These are phyloP conservation scores for Grigorovia yakushimaensis DNA, from an alignment of 805 yeast species.

Conservation along the genomic window DNA sequence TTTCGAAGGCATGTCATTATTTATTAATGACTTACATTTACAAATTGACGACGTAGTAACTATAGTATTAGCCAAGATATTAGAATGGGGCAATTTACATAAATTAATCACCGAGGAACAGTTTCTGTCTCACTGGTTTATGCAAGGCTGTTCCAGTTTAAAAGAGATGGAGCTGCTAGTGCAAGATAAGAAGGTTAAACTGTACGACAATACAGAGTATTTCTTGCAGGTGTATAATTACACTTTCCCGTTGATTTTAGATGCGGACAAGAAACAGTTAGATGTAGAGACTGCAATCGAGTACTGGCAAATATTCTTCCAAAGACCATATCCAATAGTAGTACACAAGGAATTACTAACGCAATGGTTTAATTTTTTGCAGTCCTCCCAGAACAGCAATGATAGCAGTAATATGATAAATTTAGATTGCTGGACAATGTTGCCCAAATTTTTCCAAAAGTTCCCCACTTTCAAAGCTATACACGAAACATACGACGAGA, in stretches of 20 bases:
- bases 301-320: conserved; percentile 67
- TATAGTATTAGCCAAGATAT: conserved; percentile 57
- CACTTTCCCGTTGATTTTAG: conserved; percentile 58
- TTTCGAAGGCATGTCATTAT: conserved; percentile 67
- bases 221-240: conserved; percentile 57
- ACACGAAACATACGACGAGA: conserved; percentile 51
- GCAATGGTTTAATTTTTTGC: conserved; percentile 53
- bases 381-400: conserved; percentile 9
- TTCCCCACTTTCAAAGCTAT: conserved; percentile 45
- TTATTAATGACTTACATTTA: conserved; percentile 55
- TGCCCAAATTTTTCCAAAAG: conserved; percentile 50
- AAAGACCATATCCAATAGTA: conserved; percentile 7
- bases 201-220: conserved; percentile 32
- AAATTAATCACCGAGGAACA: conserved; percentile 16
- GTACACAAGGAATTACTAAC: conserved; percentile 30
- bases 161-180: conserved; percentile 39
- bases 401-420: conserved; percentile 41
- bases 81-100: conserved; percentile 32
- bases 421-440: conserved; percentile 81
- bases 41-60: conserved; percentile 66
- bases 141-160: conserved; percentile 25
- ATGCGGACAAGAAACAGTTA: conserved; percentile 47
- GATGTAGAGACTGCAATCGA: conserved; percentile 52
- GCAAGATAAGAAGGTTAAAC: conserved; percentile 24
- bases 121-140: conserved; percentile 18